phyloP scores from a whole-genome alignment of 345 rosid species.

The Barbarea vulgaris region DNA sequence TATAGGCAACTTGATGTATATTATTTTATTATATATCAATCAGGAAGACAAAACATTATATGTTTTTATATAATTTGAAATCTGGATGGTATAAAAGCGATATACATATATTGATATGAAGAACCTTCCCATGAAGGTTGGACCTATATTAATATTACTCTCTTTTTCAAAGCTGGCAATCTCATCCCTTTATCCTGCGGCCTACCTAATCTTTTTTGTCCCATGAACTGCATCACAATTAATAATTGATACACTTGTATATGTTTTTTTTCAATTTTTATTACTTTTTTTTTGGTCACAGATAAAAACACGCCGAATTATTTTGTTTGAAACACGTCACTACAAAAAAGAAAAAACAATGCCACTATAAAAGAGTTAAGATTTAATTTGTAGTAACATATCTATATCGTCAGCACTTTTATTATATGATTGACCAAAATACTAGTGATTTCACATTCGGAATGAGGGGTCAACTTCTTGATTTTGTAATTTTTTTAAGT shows the following conservation, averaged over 20 bases:
- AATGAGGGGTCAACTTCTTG: neutral
- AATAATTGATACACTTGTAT: neutral
- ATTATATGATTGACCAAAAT: neutral
- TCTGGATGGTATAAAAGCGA: conserved; percentile 14
- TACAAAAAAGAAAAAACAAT: neutral
- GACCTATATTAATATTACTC: neutral
- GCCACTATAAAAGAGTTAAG: neutral
- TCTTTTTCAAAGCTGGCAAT: conserved; percentile 34
- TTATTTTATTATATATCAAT: conserved; percentile 6
- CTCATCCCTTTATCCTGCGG: conserved; percentile 37
- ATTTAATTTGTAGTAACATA: neutral
- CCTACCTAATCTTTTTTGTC: conserved; percentile 36
- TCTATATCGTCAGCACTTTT: conserved; percentile 4
- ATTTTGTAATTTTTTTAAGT: neutral
- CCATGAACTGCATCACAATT: conserved; percentile 16
- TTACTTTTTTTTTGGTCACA: neutral
- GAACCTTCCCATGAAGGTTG: conserved; percentile 37
- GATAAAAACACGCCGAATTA: neutral
- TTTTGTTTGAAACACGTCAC: neutral
- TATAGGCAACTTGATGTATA: conserved; percentile 30
- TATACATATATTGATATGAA: conserved; percentile 6
- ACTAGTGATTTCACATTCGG: neutral
- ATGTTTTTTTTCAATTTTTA: neutral
- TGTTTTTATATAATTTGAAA: neutral
- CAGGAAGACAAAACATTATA: conserved; percentile 7